Evolutionary conservation across 2,329 filamentous ascomycete genomes (phyloP).

Genomic region (Pyricularia sp.): DNA sequence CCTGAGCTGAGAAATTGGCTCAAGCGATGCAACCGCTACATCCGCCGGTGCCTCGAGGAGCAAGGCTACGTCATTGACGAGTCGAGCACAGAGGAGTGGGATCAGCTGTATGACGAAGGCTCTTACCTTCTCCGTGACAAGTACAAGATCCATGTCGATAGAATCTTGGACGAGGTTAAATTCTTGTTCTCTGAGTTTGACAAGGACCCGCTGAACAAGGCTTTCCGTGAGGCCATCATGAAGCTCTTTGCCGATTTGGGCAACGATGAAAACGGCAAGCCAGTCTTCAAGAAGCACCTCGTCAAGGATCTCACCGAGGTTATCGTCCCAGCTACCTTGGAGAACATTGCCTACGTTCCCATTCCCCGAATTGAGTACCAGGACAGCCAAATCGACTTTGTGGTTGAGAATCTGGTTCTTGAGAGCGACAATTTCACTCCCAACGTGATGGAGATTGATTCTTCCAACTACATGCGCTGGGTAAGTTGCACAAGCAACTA

Average conservation of each 20-base stretch:
- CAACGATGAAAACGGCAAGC: slow-evolving; percentile 74
- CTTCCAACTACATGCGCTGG: slow-evolving; percentile 92
- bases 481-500: neutral
- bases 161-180: slow-evolving; percentile 80
- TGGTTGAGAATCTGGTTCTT: slow-evolving; percentile 90
- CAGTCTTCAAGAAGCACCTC: slow-evolving; percentile 85
- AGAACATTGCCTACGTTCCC: slow-evolving; percentile 82
- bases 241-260: slow-evolving; percentile 86
- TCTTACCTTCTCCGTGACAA: slow-evolving; percentile 80
- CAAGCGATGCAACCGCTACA: slow-evolving; percentile 63
- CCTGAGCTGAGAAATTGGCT: slow-evolving; percentile 87
- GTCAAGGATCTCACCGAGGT: slow-evolving; percentile 82
- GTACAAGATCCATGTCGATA: slow-evolving; percentile 79
- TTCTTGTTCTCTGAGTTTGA: slow-evolving; percentile 88
- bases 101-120: slow-evolving; percentile 75
- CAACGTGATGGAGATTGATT: slow-evolving; percentile 79
- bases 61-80: slow-evolving; percentile 89
- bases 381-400: slow-evolving; percentile 73
- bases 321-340: slow-evolving; percentile 73
- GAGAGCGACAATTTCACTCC: slow-evolving; percentile 97
- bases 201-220: slow-evolving; percentile 74
- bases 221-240: slow-evolving; percentile 64
- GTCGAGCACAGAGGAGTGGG: slow-evolving; percentile 70
- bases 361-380: slow-evolving; percentile 90
- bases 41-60: slow-evolving; percentile 76